Evolutionary conservation across 805 yeast genomes (phyloP), one percentile per base, ranked within the genome.

Genomic region (Cyberlindnera saturnus): DNA sequence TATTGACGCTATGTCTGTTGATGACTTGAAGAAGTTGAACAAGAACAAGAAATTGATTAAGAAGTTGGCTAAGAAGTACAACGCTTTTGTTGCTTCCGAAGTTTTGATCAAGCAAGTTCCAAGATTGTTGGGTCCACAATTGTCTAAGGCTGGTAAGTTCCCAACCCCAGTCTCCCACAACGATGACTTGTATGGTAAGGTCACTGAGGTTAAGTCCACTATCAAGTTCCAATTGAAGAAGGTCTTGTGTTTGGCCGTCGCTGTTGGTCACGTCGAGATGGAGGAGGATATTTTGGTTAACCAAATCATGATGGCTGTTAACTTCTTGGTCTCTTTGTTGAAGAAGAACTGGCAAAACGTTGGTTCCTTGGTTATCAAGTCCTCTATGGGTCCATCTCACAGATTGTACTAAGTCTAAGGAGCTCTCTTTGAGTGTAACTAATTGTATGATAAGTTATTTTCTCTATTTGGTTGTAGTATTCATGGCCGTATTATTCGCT

Each of bases 261-360:
- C 99, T 63, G 85, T 93, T 66, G 99, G 97, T 76, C 81, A 93
- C 93, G 97, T 93, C 65, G 99, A 90, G 76, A 93, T 93, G 99
- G 95, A 86, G 67, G 93, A 91, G 81, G 97, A 89, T 64, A 79
- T 80, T 64, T 78, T 93, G 68, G 95, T 86, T 66, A 86, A 91
- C 83, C 99, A 93, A 78, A 88, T 93, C 79, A 81, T 93, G 88
- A 82, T 93, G 93, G 81, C 99, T 62, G 81, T 95, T 62, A 93
- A 93, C 96, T 93, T 93, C 84, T 86, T 93, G 74, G 99, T 93
- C 62, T 93, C 99, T 60, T 79, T 93, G 75, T 82, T 93, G 74
- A 93, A 93, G 96, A 93, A 93, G 91, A 88, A 93, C 96, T 93
- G 99, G 99, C 99, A 93, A 83, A 93, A 93, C 78, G 97, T 93